A percentile compares a stretch with the other conserved stretches of the same genome.
Conservation (phyloP, 2,329 filamentous ascomycete species). For the Beauveria sp. region DNA sequence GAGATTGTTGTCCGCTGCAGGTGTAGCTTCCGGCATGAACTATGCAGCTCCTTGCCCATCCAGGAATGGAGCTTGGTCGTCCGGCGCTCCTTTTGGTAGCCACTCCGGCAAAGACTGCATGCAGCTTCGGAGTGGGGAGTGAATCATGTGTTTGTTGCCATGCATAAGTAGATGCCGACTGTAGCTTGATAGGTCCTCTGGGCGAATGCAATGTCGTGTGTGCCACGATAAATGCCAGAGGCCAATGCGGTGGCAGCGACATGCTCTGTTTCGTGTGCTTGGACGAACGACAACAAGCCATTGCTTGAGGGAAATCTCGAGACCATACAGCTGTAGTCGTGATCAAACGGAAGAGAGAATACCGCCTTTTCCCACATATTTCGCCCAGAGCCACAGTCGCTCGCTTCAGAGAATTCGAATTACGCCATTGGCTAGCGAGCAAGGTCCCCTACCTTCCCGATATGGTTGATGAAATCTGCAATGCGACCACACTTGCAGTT, state of each 20-base stretch:
- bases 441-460: conserved; percentile 6
- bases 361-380: background rate
- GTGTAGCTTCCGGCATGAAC: background rate
- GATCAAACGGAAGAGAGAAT: background rate
- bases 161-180: background rate
- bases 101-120: background rate
- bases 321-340: background rate
- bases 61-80: background rate
- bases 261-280: background rate
- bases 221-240: background rate
- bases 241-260: background rate
- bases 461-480: conserved; percentile 9
- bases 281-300: background rate
- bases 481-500: background rate
- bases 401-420: background rate
- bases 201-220: background rate
- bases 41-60: background rate
- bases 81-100: background rate
- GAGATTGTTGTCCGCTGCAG: background rate
- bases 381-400: background rate
- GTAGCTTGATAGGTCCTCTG: background rate
- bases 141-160: background rate
- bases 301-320: background rate
- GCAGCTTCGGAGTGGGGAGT: background rate
- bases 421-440: background rate